Evolutionary conservation across 2,329 filamentous ascomycete species (phyloP).

Genomic region (Byssochlamys sp.): DNA sequence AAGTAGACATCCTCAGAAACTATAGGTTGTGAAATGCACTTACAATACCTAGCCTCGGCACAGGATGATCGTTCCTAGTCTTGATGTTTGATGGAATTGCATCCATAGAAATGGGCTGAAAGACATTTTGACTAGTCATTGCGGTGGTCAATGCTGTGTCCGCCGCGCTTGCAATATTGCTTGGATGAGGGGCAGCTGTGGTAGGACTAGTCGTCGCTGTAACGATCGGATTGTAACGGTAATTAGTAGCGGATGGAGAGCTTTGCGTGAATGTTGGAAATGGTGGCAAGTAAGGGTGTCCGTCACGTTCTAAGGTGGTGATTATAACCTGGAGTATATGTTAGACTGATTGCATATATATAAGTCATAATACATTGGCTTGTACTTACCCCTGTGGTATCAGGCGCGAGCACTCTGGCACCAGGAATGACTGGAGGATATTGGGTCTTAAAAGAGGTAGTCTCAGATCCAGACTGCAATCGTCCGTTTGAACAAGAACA

Average conservation of each 20-base stretch:
- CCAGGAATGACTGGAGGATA: constrained; percentile 23
- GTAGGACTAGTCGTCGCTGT: not conserved
- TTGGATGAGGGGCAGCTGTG: not conserved
- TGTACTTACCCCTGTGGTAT: constrained; percentile 23
- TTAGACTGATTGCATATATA: not conserved
- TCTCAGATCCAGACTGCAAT: not conserved
- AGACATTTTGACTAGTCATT: constrained; percentile 34
- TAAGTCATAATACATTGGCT: not conserved
- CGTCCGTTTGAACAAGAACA: constrained; percentile 6
- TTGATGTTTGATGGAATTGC: constrained; percentile 30
- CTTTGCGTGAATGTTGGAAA: constrained; percentile 13
- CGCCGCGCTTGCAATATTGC: not conserved
- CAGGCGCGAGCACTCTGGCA: constrained; percentile 17
- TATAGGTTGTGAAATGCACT: constrained; percentile 8
- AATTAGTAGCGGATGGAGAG: not conserved
- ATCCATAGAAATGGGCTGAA: constrained; percentile 31
- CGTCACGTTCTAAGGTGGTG: constrained; percentile 10
- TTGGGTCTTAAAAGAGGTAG: constrained; percentile 22
- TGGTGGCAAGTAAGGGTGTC: constrained; percentile 18
- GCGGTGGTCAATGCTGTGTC: constrained; percentile 1
- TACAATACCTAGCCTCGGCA: constrained; percentile 32
- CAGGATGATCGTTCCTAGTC: constrained; percentile 33
- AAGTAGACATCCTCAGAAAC: constrained; percentile 4
- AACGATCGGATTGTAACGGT: not conserved
- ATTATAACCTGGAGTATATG: not conserved